These are phyloP conservation scores for Saccharomyces hybrid DNA, from an alignment of 1,139 yeast genomes.

Conservation along the genomic window DNA sequence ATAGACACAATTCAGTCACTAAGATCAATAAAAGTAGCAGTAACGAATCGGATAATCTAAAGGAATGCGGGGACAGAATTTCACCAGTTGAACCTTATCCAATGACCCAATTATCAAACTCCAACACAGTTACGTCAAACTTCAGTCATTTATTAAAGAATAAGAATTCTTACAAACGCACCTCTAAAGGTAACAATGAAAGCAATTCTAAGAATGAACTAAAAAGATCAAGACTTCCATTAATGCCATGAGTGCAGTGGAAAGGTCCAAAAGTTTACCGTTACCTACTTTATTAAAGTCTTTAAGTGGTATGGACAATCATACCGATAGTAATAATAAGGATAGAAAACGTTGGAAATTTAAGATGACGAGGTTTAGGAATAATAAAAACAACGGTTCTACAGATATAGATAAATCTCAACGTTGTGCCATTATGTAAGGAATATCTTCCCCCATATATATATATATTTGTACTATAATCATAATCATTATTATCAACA, in stretches of 20 bases:
- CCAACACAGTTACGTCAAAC: neutral
- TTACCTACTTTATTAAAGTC: conserved; percentile 15
- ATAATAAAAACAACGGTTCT: conserved; percentile 7
- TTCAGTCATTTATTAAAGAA: neutral
- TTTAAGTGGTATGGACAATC: conserved; percentile 13
- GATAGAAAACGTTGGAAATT: conserved; percentile 17
- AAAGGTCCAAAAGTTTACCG: conserved; percentile 28
- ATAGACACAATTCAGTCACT: conserved; percentile 3
- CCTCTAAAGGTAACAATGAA: conserved; percentile 3
- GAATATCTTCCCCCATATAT: neutral
- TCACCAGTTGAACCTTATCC: conserved; percentile 3
- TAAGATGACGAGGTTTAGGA: conserved; percentile 16
- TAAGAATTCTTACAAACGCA: conserved; percentile 3
- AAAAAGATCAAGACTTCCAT: conserved; percentile 12
- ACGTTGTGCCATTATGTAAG: conserved; percentile 12
- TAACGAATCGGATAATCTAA: neutral
- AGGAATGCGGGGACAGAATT: conserved; percentile 1
- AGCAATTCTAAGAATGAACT: conserved; percentile 11
- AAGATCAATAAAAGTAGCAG: conserved; percentile 2
- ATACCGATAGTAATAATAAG: neutral
- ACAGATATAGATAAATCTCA: conserved; percentile 7
- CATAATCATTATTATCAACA: neutral
- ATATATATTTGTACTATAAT: conserved; percentile 6
- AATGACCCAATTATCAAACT: conserved; percentile 1
- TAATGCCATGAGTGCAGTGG: conserved; percentile 20